A percentile compares a stretch with the other conserved stretches of the same genome.
These are phyloP conservation scores for Botrytis pseudocinerea DNA, from an alignment of 2,329 filamentous ascomycete genomes.

Conservation along the genomic window DNA sequence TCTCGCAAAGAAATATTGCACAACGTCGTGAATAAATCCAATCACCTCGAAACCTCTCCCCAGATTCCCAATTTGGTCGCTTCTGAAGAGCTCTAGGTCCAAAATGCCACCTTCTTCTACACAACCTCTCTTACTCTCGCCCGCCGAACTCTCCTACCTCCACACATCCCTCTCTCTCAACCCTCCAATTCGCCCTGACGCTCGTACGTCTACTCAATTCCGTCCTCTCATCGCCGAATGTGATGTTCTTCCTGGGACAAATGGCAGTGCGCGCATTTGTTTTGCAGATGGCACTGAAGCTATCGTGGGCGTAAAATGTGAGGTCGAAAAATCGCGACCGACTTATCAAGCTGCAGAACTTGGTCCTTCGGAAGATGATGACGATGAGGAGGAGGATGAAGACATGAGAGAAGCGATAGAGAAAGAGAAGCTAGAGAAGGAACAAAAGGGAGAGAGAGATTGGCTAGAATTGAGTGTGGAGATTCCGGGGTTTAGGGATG, in stretches of 20 bases:
- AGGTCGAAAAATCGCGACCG: constrained; percentile 72
- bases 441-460: constrained; percentile 54
- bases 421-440: constrained; percentile 37
- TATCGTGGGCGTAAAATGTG: constrained; percentile 91
- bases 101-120: constrained; percentile 55
- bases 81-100: neutral
- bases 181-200: constrained; percentile 88
- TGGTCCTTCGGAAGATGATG: constrained; percentile 33
- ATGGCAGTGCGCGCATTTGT: constrained; percentile 90
- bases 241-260: constrained; percentile 82
- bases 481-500: constrained; percentile 86
- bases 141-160: constrained; percentile 94
- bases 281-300: constrained; percentile 96
- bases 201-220: constrained; percentile 80
- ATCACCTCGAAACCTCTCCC: constrained; percentile 1
- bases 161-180: constrained; percentile 79
- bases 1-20: constrained; percentile 17
- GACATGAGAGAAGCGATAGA: constrained; percentile 43
- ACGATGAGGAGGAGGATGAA: constrained; percentile 44
- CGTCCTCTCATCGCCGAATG: constrained; percentile 88
- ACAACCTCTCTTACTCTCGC: constrained; percentile 77
- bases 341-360: constrained; percentile 35
- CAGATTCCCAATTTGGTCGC: neutral
- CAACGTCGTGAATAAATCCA: neutral
- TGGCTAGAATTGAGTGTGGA: constrained; percentile 94